Evolutionary conservation across 176 grass and related monocot genomes (phyloP).

Genomic region (Oryza rufipogon): DNA sequence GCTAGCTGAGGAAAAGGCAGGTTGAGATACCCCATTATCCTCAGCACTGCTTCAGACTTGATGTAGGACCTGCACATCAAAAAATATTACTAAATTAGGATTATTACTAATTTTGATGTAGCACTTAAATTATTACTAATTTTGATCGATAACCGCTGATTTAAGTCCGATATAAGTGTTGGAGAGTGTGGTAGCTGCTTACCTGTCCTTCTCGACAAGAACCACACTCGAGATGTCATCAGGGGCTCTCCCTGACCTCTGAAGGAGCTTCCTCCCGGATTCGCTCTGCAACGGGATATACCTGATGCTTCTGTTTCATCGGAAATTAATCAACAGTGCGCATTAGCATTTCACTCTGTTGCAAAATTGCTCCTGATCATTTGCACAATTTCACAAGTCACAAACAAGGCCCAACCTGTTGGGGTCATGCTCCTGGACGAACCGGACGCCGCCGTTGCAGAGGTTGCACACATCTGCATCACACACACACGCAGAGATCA

Average conservation of each 20-base stretch:
- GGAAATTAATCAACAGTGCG: background rate
- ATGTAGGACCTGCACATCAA: conserved; percentile 63
- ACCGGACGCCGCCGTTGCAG: conserved; percentile 81
- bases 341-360: background rate
- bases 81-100: no score
- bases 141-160: background rate
- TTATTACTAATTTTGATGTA: no score
- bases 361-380: background rate
- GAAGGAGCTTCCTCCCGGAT: conserved; percentile 80
- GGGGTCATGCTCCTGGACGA: conserved; percentile 73
- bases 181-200: background rate
- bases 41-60: conserved; percentile 93
- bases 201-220: conserved; percentile 87
- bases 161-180: background rate
- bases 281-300: conserved; percentile 75
- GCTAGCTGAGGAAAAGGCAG: conserved; percentile 84
- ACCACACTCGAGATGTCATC: conserved; percentile 98
- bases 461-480: conserved; percentile 82
- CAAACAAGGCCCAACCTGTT: conserved; percentile 43
- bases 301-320: conserved; percentile 60
- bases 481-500: background rate
- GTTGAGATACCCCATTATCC: conserved; percentile 91
- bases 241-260: conserved; percentile 65
- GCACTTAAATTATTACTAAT: background rate
- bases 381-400: background rate